phyloP scores from a whole-genome alignment of 805 yeast genomes.

The Ogataea neopini region DNA sequence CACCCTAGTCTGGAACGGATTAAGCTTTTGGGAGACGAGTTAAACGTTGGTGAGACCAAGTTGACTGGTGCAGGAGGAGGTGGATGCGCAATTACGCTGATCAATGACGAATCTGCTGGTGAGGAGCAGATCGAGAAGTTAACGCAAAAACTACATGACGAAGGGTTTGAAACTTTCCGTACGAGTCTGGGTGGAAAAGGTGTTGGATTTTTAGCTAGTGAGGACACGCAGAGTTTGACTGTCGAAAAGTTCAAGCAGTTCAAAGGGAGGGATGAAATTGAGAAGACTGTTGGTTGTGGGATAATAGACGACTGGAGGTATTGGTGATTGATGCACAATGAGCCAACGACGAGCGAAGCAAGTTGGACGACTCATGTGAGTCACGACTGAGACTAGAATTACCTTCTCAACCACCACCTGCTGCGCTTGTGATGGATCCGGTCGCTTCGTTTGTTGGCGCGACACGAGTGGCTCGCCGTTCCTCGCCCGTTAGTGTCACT shows the following conservation, averaged over 20 bases:
- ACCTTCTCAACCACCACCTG: no score
- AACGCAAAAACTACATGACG: conserved; percentile 36
- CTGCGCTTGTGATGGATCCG: no score
- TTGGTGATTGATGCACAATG: no score
- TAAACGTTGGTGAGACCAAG: conserved; percentile 80
- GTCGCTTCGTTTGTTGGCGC: no score
- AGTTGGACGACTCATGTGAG: no score
- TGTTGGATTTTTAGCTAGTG: conserved; percentile 52
- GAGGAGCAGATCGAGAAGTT: conserved; percentile 37
- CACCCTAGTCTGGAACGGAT: conserved; percentile 88
- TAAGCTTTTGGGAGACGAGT: conserved; percentile 61
- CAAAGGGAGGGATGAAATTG: conserved; percentile 48
- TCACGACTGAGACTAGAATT: no score
- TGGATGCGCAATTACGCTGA: conserved; percentile 92
- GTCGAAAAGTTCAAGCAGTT: conserved; percentile 42
- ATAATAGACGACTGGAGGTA: conserved; percentile 52
- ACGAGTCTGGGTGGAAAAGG: conserved; percentile 91
- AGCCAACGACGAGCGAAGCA: no score
- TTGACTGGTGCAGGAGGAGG: conserved; percentile 99
- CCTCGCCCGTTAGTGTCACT: no score
- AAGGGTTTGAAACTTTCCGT: conserved; percentile 72
- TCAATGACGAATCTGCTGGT: conserved; percentile 48
- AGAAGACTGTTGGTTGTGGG: conserved; percentile 46
- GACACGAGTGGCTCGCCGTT: no score
- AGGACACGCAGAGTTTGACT: conserved; percentile 18